Percentiles rank a stretch among this genome's conserved stretches.
Conservation (phyloP, 257 asterid genomes). For the Gardenia jasminoides region DNA sequence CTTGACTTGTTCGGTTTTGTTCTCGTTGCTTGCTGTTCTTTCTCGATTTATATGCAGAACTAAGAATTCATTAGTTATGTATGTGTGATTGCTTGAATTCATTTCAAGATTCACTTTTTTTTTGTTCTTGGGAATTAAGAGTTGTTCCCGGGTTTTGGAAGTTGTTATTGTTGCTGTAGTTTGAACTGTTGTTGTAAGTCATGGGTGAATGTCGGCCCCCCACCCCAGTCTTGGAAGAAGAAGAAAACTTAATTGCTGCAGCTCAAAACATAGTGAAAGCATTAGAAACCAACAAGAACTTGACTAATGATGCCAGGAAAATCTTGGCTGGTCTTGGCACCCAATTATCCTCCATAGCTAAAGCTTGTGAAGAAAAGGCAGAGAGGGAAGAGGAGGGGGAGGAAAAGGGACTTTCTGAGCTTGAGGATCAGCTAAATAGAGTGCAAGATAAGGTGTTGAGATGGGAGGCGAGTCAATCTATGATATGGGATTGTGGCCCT, state of each 20-base stretch:
- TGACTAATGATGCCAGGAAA: conserved; percentile 50
- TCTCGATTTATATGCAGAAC: not conserved
- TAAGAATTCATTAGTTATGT: not conserved
- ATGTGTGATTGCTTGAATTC: conserved; percentile 1
- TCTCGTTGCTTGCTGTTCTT: not conserved
- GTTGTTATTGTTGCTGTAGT: not conserved
- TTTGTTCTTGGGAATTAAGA: not conserved
- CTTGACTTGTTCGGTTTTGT: not conserved
- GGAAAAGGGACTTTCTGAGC: conserved; percentile 41
- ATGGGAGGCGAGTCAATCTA: conserved; percentile 69
- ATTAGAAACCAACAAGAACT: conserved; percentile 45
- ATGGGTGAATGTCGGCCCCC: conserved; percentile 59
- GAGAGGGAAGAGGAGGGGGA: conserved; percentile 17
- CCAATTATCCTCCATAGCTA: conserved; percentile 46
- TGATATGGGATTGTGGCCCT: conserved; percentile 82
- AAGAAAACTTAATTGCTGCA: conserved; percentile 70
- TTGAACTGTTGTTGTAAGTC: conserved; percentile 24
- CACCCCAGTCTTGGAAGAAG: conserved; percentile 54
- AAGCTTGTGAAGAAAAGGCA: conserved; percentile 25
- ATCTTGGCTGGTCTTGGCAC: conserved; percentile 70
- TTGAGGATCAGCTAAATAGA: conserved; percentile 52
- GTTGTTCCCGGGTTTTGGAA: conserved; percentile 2
- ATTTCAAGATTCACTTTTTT: conserved; percentile 8
- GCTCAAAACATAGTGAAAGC: conserved; percentile 58
- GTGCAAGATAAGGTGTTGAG: conserved; percentile 59